phyloP scores from a whole-genome alignment of 441 rosid genomes.

The Pelargonium myrrhifolium region DNA sequence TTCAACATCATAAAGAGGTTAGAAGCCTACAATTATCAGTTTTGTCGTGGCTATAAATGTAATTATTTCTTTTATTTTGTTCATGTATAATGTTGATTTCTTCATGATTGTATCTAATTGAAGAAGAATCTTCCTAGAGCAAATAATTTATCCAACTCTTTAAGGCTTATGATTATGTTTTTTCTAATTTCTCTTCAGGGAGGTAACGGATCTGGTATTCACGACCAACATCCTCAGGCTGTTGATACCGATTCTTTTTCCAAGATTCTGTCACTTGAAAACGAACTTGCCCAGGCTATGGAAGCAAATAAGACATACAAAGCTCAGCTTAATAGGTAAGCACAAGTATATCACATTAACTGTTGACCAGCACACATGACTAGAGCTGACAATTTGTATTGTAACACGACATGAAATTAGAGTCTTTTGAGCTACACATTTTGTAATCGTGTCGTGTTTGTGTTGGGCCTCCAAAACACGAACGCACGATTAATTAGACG shows the following conservation, averaged over 20 bases:
- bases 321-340: constrained; percentile 34
- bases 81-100: background rate
- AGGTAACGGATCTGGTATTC: constrained; percentile 11
- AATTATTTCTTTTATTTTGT: background rate
- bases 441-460: no score
- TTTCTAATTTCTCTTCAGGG: constrained; percentile 16
- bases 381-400: no score
- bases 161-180: no score
- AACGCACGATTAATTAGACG: no score
- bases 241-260: constrained; percentile 27
- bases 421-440: no score
- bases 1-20: constrained; percentile 13
- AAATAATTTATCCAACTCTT: background rate
- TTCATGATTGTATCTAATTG: no score
- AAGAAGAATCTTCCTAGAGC: background rate
- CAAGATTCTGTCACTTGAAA: constrained; percentile 36
- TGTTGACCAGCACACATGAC: no score
- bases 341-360: background rate
- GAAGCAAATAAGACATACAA: constrained; percentile 30
- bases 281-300: constrained; percentile 26
- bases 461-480: no score
- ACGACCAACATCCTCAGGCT: constrained; percentile 17
- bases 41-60: background rate
- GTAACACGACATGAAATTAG: no score
- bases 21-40: background rate